Base-by-base conservation (phyloP, 495 filamentous ascomycete genomes). In the Annulohypoxylon moriforme region DNA sequence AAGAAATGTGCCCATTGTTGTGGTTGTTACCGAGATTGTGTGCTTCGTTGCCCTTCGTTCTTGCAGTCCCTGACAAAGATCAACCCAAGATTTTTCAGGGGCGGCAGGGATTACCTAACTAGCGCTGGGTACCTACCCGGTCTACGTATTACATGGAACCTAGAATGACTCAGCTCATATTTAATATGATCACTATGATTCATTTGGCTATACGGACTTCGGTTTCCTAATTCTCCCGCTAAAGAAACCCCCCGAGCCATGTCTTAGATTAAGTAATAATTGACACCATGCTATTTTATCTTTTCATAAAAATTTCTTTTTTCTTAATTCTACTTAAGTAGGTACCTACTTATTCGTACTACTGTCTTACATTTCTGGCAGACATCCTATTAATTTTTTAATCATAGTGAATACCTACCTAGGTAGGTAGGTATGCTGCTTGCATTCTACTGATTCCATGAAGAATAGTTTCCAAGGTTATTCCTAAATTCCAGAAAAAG, bases 151-250 rank as follows among this genome's bases (percentile, higher is more conserved):
- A n/a, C 27, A 29, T 29, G 27, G 27, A 3, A 29, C 27, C 27
- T 29, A 29, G 27, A 42, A 59, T 59, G 56, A 59, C 20, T 59
- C 56, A 59, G 27, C 52, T 36, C n/a, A 25, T 25, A 56, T 55
- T 29, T 16, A 14, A 42, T 42, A n/a, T 14, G 14, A 42, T 44
- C 40, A 44, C 20, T 44, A 44, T 44, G 40, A 44, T 44, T 44
- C n/a, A 20, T 20, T 40, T 14, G 33, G 50, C 18, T 14, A 18
- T 55, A 34, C 50, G 50, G 50, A 55, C 27, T 55, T 55, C 27
- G 50, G 50, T 33, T 14, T 5, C 27, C 16, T 8, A 16, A 55
- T 31, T 27, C 34, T 16, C 50, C 50, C 50, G 50, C 18, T 7
- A 22, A 20, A 18, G 42, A n/a, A 16, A 22, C 44, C 22, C 24